These are phyloP conservation scores for Claviceps africana DNA, from an alignment of 2,329 filamentous ascomycete genomes.

Conservation along the genomic window DNA sequence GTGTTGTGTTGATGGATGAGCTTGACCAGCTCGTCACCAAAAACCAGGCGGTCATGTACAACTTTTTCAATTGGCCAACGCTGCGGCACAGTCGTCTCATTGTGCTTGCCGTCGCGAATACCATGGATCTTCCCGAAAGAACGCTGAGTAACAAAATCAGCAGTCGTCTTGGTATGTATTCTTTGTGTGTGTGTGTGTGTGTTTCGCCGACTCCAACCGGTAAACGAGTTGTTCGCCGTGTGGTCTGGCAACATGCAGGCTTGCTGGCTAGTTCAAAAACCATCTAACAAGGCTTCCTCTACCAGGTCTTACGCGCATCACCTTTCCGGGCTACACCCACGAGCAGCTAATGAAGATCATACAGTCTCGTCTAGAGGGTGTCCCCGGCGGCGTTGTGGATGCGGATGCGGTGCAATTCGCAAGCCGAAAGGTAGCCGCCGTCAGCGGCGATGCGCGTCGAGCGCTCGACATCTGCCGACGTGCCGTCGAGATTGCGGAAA, in stretches of 20 bases:
- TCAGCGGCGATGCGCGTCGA: conserved; percentile 83
- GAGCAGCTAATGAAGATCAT: conserved; percentile 97
- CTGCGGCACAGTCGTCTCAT: conserved; percentile 84
- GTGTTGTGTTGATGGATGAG: conserved; percentile 97
- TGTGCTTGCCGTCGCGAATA: conserved; percentile 94
- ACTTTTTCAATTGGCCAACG: conserved; percentile 99
- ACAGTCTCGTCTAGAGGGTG: conserved; percentile 77
- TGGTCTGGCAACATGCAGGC: too few relatives aligned
- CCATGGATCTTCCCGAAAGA: conserved; percentile 93
- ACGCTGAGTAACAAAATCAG: conserved; percentile 98
- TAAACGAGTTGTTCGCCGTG: too few relatives aligned
- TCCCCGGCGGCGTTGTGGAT: conserved; percentile 81
- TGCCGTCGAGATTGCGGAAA: conserved; percentile 87
- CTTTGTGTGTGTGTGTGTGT: neutral
- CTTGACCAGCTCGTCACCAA: conserved; percentile 94
- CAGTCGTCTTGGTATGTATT: conserved; percentile 52
- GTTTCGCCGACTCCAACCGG: too few relatives aligned
- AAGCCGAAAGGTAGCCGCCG: conserved; percentile 88
- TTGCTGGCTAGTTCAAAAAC: too few relatives aligned
- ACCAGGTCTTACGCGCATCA: conserved; percentile 71
- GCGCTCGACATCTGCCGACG: conserved; percentile 90
- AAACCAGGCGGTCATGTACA: conserved; percentile 99
- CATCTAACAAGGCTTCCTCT: neutral
- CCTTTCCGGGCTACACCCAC: conserved; percentile 93
- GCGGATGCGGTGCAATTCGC: conserved; percentile 92